Evolutionary conservation across 352 stramenopile genomes (phyloP).

Genomic region (Phytophthora melonis): DNA sequence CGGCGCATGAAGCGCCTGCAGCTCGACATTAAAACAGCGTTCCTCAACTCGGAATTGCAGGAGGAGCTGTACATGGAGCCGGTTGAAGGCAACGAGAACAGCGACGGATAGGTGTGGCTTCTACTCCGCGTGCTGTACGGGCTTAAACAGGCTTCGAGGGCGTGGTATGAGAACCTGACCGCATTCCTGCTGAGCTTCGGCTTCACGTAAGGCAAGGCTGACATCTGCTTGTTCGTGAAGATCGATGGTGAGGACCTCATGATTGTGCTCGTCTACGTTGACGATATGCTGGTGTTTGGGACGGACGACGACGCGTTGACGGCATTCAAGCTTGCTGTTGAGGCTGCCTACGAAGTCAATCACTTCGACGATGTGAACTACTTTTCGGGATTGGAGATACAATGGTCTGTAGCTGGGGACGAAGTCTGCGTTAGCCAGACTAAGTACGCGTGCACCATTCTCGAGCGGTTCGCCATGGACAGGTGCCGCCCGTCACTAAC

Average conservation of each 20-base stretch:
- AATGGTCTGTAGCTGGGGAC: slow-evolving; percentile 11
- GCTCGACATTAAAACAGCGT: slow-evolving; percentile 30
- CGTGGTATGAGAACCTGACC: slow-evolving; percentile 34
- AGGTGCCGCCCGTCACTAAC: not conserved
- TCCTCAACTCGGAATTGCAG: slow-evolving; percentile 17
- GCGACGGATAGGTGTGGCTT: slow-evolving; percentile 23
- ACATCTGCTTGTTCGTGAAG: slow-evolving; percentile 38
- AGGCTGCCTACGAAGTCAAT: slow-evolving; percentile 10
- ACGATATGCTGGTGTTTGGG: slow-evolving; percentile 38
- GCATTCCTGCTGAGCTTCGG: slow-evolving; percentile 11
- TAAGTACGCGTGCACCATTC: slow-evolving; percentile 16
- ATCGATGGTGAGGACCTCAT: slow-evolving; percentile 6
- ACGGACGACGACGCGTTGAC: slow-evolving; percentile 1
- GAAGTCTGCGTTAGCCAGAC: slow-evolving; percentile 12
- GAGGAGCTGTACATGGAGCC: slow-evolving; percentile 26
- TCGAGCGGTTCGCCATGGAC: slow-evolving; percentile 12
- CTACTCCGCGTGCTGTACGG: slow-evolving; percentile 40
- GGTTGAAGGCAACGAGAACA: not conserved
- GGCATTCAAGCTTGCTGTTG: slow-evolving; percentile 12
- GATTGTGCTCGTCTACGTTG: slow-evolving; percentile 40
- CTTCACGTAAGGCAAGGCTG: slow-evolving; percentile 16
- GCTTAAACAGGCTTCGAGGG: slow-evolving; percentile 35
- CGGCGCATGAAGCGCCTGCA: slow-evolving; percentile 18
- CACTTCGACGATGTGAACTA: slow-evolving; percentile 4
- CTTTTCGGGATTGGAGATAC: slow-evolving; percentile 24